Evolutionary conservation across 1,284 basidiomycete species (phyloP).

Genomic region (Singerocomus inundabilis): DNA sequence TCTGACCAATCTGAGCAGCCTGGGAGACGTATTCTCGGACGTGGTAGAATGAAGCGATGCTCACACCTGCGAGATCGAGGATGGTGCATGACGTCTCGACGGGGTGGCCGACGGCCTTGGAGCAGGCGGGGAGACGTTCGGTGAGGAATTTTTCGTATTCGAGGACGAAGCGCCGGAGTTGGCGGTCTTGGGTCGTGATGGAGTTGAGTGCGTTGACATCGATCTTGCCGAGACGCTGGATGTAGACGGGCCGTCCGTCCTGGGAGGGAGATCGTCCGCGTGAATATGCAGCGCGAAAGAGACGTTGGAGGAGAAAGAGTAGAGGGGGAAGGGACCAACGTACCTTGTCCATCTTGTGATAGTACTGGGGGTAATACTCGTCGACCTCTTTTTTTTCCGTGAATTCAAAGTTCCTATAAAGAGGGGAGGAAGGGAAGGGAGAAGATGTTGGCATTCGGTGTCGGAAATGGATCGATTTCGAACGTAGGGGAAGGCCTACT

Average conservation of each 20-base stretch:
- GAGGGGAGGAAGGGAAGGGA: neutral
- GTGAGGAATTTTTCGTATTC: constrained; percentile 93
- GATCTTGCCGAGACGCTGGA: constrained; percentile 90
- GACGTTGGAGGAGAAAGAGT: too few relatives aligned
- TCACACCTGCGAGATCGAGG: constrained; percentile 87
- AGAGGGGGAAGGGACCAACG: constrained; percentile 2
- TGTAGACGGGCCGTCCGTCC: constrained; percentile 96
- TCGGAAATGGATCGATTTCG: too few relatives aligned
- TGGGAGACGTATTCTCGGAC: constrained; percentile 91
- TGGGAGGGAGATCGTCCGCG: constrained; percentile 29
- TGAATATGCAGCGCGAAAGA: neutral
- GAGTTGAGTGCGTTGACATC: constrained; percentile 83
- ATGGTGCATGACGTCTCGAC: constrained; percentile 99
- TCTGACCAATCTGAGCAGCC: constrained; percentile 83
- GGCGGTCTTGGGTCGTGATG: constrained; percentile 85
- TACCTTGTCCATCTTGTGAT: constrained; percentile 95
- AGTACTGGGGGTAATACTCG: constrained; percentile 94
- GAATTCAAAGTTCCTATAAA: constrained; percentile 80
- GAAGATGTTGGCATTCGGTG: neutral
- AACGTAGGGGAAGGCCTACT: constrained; percentile 46
- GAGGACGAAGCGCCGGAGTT: constrained; percentile 84
- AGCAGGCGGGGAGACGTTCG: constrained; percentile 83
- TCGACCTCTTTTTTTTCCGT: constrained; percentile 82
- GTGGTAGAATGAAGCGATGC: constrained; percentile 82
- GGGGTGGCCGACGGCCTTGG: constrained; percentile 70